phyloP scores from a whole-genome alignment of 192 early-diverging fungal species.

The Rhizophagus clarus region DNA sequence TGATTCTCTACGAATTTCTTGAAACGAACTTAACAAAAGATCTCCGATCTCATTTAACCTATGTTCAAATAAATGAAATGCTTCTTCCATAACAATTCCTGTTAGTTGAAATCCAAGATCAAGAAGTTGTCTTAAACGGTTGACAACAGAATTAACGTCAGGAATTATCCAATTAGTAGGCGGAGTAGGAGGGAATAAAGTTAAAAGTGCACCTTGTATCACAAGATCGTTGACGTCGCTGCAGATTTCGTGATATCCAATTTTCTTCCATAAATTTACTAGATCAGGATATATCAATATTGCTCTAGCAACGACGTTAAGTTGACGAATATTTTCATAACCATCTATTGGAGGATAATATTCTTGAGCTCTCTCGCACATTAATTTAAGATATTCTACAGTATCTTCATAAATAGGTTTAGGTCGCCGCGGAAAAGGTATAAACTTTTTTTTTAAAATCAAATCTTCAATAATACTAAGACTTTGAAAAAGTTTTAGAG shows the following conservation, averaged over 20 bases:
- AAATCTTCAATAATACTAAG: not conserved
- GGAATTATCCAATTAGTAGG: not conserved
- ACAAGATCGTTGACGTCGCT: not conserved
- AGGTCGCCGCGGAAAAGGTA: conserved; percentile 4
- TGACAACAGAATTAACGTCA: not conserved
- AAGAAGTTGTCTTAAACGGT: not conserved
- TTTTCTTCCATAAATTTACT: not conserved
- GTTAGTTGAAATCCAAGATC: conserved; percentile 3
- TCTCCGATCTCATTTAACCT: not conserved
- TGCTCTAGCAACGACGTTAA: conserved; percentile 2
- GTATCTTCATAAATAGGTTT: not conserved
- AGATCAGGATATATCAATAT: conserved; percentile 13
- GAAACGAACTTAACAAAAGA: not conserved
- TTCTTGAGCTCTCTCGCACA: not conserved
- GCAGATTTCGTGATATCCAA: not conserved
- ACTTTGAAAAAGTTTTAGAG: not conserved
- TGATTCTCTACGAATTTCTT: not conserved
- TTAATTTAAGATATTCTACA: not conserved
- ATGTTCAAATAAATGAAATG: no score
- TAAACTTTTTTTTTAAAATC: not conserved
- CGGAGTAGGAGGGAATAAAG: conserved; percentile 6
- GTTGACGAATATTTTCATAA: not conserved
- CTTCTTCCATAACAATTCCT: no score
- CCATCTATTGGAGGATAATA: not conserved
- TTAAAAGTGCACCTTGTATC: not conserved